These are phyloP conservation scores for Atkinsonella hypoxylon DNA, from an alignment of 2,329 filamentous ascomycete species.

Conservation along the genomic window DNA sequence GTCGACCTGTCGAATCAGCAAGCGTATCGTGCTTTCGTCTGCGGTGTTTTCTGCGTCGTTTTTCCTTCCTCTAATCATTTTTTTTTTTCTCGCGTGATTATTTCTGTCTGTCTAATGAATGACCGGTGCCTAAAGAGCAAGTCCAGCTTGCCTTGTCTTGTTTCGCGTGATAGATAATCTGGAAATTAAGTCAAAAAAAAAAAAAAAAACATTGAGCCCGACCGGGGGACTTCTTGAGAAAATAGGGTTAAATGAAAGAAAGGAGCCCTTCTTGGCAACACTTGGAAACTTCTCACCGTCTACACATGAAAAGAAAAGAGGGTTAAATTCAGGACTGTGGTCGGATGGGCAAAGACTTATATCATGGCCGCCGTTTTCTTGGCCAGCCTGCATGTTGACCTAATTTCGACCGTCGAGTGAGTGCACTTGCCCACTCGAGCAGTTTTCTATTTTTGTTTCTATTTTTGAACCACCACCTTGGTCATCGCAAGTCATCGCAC, in stretches of 20 bases:
- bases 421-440: slow-evolving; percentile 4
- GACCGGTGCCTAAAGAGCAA: slow-evolving; percentile 36
- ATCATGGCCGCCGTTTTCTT: slow-evolving; percentile 35
- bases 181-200: too few relatives aligned
- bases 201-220: slow-evolving; percentile 13
- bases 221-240: slow-evolving; percentile 20
- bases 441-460: slow-evolving; percentile 31
- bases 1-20: slow-evolving; percentile 6
- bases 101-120: slow-evolving; percentile 15
- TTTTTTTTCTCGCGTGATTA: neutral
- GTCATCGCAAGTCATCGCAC: too few relatives aligned
- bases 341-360: slow-evolving; percentile 45
- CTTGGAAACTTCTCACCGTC: slow-evolving; percentile 33
- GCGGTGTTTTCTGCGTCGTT: neutral
- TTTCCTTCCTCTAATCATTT: neutral
- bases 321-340: slow-evolving; percentile 27
- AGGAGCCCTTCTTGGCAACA: slow-evolving; percentile 32
- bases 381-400: slow-evolving; percentile 20
- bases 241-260: slow-evolving; percentile 28
- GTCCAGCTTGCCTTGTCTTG: slow-evolving; percentile 41
- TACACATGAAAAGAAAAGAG: slow-evolving; percentile 25
- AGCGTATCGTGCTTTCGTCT: neutral
- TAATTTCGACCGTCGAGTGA: slow-evolving; percentile 10
- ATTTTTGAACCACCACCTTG: slow-evolving; percentile 23
- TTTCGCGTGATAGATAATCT: neutral